Evolutionary conservation across 2,329 filamentous ascomycete genomes (phyloP).

Genomic region (Ophiognomonia clavigignenti-juglandacearum): DNA sequence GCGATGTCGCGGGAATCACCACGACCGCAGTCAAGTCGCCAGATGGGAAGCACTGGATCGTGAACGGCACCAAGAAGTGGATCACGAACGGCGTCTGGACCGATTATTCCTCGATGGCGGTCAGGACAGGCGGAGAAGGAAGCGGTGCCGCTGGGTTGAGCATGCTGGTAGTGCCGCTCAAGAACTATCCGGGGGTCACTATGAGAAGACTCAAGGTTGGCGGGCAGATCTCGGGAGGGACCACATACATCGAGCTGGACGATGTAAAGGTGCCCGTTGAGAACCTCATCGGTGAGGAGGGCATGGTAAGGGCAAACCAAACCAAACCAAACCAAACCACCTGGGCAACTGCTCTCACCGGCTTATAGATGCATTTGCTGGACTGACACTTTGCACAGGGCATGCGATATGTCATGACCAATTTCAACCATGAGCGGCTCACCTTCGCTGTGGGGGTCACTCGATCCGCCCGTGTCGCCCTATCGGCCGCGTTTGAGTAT

Average conservation of each 20-base stretch:
- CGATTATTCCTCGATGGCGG: constrained; percentile 65
- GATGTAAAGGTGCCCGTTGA: constrained; percentile 67
- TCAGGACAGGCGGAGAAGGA: constrained; percentile 58
- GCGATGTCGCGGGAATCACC: constrained; percentile 67
- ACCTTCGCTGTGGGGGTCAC: constrained; percentile 61
- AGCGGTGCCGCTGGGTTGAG: constrained; percentile 59
- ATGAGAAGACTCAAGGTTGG: constrained; percentile 65
- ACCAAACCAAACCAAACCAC: too few species aligned
- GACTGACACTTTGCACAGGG: too few species aligned
- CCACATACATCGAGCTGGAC: constrained; percentile 71
- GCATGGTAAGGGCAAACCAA: constrained; percentile 31
- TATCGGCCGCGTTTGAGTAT: constrained; percentile 32
- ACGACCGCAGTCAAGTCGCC: constrained; percentile 59
- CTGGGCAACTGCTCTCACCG: too few species aligned
- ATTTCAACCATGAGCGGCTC: constrained; percentile 76
- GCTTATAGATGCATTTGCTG: too few species aligned
- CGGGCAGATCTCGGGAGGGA: constrained; percentile 62
- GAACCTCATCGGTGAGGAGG: constrained; percentile 67
- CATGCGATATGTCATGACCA: constrained; percentile 72
- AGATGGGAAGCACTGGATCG: constrained; percentile 63
- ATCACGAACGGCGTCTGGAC: constrained; percentile 15
- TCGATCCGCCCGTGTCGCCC: constrained; percentile 45
- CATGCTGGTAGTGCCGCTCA: constrained; percentile 66
- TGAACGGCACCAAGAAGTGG: constrained; percentile 79
- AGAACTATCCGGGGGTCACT: constrained; percentile 58